Base-by-base conservation (phyloP, 495 filamentous ascomycete genomes). In the Parathielavia appendiculata region DNA sequence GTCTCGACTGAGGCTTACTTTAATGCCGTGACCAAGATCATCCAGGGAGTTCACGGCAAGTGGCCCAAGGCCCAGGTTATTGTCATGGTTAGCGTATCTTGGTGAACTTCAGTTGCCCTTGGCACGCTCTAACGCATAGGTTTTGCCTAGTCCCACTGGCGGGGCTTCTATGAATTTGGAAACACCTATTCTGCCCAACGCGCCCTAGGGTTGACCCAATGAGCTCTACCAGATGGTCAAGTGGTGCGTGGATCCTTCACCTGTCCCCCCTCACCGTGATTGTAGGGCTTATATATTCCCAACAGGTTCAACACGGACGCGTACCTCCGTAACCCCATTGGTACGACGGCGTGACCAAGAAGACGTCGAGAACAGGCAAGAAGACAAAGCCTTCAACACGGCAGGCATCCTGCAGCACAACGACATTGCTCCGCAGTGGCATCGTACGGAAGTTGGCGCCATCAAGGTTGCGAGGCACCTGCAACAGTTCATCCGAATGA, bases 401-500 rank as follows among this genome's bases (percentile, higher is more conserved):
- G 81, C 75, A 16, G 86, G 85, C 4, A 83, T 87, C 34, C 58
- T 89, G 60, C 83, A 87, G 63, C 84, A 89, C 61, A 87, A 87
- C 56, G 85, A 87, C 62, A 84, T 86, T 53, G 80, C 74, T 5
- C 86, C 84, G 13, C 73, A 75, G 63, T 84, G 74, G 60, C 85
- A 89, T 57, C 84, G 82, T 0, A 87, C 84, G 0, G 84, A 88
- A 60, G 79, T 86, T 12, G 84, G 86, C 0, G 82, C 86, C 51
- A 76, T 88, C 66, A 88, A 88, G 61, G 68, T 88, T 2, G 83
- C 85, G 3, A 86, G 83, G 60, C 83, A 87, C 59, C 59, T 88
- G 49, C 79, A 82, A 66, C 80, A 85, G 64, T 86, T 78, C 50
- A 73, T 77, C 40, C 67, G 66, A 57, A 51, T 71, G 50, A 73